Conservation (phyloP, 2,329 filamentous ascomycete species). For the Aspergillus chevalieri region DNA sequence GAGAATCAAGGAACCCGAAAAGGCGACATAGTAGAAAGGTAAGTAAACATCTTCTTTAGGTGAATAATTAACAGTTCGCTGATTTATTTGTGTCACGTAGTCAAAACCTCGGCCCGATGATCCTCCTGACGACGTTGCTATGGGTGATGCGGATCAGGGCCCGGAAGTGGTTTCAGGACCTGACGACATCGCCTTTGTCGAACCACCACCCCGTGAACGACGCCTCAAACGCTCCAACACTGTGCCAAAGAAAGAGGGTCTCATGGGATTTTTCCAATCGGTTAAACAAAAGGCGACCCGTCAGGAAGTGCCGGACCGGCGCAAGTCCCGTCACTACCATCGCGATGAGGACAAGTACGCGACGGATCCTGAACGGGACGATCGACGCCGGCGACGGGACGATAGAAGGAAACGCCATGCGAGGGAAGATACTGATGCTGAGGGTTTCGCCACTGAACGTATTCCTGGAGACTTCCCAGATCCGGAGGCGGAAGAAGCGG, state of each 20-base stretch:
- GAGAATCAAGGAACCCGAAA: conserved; percentile 27
- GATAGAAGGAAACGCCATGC: conserved; percentile 34
- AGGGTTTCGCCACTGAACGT: conserved; percentile 42
- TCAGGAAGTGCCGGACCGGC: conserved; percentile 30
- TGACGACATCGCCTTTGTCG: conserved; percentile 49
- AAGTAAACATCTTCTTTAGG: not conserved
- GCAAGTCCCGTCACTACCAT: conserved; percentile 31
- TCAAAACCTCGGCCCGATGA: conserved; percentile 22
- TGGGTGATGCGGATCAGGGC: conserved; percentile 46
- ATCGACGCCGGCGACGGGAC: conserved; percentile 30
- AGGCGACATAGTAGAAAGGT: conserved; percentile 10
- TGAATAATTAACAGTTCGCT: not conserved
- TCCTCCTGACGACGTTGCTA: conserved; percentile 46
- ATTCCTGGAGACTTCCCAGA: conserved; percentile 29
- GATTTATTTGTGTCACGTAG: not conserved
- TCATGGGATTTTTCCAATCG: conserved; percentile 59
- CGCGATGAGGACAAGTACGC: conserved; percentile 28
- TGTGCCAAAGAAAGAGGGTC: conserved; percentile 49
- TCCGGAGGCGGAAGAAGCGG: conserved; percentile 47
- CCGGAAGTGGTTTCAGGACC: conserved; percentile 41
- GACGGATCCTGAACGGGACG: conserved; percentile 33
- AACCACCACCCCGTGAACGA: conserved; percentile 44
- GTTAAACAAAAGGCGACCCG: conserved; percentile 25
- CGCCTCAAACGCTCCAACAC: conserved; percentile 58
- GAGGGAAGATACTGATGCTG: conserved; percentile 37